Evolutionary conservation across 768 basidiomycete genomes (phyloP).

Genomic region (Rhizopogon vinicolor): DNA sequence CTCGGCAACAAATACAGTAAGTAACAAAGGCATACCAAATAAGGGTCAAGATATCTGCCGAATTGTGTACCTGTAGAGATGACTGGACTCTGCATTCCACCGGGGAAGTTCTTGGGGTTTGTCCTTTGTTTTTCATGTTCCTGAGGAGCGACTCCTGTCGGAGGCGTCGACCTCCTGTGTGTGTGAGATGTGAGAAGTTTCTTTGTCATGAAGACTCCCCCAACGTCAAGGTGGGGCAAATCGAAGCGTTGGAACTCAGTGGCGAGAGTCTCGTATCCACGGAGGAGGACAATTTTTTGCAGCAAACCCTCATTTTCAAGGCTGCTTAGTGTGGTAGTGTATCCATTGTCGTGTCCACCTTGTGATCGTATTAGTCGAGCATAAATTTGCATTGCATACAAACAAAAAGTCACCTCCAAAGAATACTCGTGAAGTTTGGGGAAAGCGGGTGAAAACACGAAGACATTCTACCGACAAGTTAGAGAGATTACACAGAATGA

Average conservation of each 20-base stretch:
- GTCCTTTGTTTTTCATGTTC: constrained; percentile 21
- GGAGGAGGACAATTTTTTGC: constrained; percentile 33
- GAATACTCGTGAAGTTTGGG: constrained; percentile 35
- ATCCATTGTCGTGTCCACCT: constrained; percentile 39
- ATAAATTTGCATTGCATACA: neutral
- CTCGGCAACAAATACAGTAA: neutral
- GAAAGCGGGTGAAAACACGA: constrained; percentile 51
- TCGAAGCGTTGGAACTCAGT: constrained; percentile 26
- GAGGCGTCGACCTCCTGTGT: neutral
- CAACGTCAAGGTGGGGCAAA: constrained; percentile 28
- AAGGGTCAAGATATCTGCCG: constrained; percentile 5
- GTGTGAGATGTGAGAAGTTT: constrained; percentile 13
- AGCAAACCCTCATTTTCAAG: constrained; percentile 34
- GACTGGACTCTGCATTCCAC: neutral
- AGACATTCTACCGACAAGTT: constrained; percentile 34
- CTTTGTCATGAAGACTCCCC: constrained; percentile 32
- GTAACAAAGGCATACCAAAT: neutral
- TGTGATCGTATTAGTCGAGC: neutral
- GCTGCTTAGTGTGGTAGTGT: constrained; percentile 31
- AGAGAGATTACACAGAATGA: neutral
- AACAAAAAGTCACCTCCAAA: constrained; percentile 27
- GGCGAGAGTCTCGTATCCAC: constrained; percentile 35
- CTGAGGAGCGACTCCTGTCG: constrained; percentile 6
- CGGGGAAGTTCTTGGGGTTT: neutral
- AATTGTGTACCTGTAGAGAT: neutral